Percentiles rank a stretch among this genome's conserved stretches.
Conservation (phyloP, 2,329 filamentous ascomycete species). For the Sclerotinia minor region DNA sequence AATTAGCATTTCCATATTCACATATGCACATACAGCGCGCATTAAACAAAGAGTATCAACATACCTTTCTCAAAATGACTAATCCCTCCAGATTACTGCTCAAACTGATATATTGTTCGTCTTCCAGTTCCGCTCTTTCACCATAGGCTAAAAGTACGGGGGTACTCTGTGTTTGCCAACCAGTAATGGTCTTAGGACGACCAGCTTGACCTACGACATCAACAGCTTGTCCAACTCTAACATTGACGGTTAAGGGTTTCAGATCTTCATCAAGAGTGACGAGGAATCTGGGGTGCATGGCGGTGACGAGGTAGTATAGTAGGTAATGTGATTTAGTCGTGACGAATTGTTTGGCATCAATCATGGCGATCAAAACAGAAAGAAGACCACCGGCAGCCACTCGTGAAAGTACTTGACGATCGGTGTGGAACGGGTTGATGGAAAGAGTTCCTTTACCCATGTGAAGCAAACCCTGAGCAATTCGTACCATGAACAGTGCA, state of each 20-base stretch:
- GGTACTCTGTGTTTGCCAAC: conserved; percentile 99
- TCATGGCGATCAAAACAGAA: conserved; percentile 86
- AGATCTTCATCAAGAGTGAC: conserved; percentile 94
- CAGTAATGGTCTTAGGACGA: conserved; percentile 97
- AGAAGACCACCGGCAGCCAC: conserved; percentile 88
- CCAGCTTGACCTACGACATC: conserved; percentile 97
- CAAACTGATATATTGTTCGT: conserved; percentile 93
- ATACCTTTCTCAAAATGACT: conserved; percentile 95
- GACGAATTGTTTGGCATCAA: conserved; percentile 87
- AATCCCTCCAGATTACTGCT: conserved; percentile 90
- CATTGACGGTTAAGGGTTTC: conserved; percentile 91
- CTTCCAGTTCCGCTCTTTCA: conserved; percentile 93
- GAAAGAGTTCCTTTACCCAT: conserved; percentile 99
- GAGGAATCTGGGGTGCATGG: conserved; percentile 95
- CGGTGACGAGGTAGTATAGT: conserved; percentile 93
- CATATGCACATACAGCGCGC: not conserved
- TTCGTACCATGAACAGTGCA: conserved; percentile 97
- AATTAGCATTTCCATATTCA: conserved; percentile 18
- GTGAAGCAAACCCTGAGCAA: conserved; percentile 93
- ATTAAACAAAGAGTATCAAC: conserved; percentile 34
- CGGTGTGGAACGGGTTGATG: conserved; percentile 98
- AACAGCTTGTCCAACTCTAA: conserved; percentile 95
- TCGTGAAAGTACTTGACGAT: conserved; percentile 89
- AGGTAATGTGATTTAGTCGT: conserved; percentile 77
- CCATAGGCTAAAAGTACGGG: conserved; percentile 92